Evolutionary conservation across 139 green algal species (phyloP), one percentile per base, ranked within the genome.

Genomic region (Ettlia oleoabundans): DNA sequence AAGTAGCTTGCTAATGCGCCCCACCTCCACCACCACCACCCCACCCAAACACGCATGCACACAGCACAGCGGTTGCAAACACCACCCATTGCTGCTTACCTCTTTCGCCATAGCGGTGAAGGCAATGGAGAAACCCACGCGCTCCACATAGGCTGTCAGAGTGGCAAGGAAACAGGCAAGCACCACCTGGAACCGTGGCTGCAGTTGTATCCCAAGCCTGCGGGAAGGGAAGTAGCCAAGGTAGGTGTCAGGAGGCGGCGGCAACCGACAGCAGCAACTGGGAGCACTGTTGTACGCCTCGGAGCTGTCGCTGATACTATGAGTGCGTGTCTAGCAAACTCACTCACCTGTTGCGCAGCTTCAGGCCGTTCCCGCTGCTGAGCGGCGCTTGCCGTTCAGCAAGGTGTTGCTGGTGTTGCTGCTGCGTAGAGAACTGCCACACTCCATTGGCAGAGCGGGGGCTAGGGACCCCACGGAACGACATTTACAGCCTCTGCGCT

Each of bases 41-140:
- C n/a, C n/a, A n/a, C n/a, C n/a, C n/a, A n/a, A n/a, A n/a, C n/a
- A n/a, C n/a, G n/a, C n/a, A n/a, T n/a, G n/a, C n/a, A n/a, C n/a
- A n/a, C n/a, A n/a, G n/a, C n/a, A n/a, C n/a, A n/a, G n/a, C n/a
- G n/a, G n/a, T n/a, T n/a, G n/a, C n/a, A n/a, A n/a, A n/a, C n/a
- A n/a, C n/a, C n/a, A n/a, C n/a, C n/a, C n/a, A n/a, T n/a, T n/a
- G 47, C 47, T 24, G 47, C 15, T 58, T 15, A 86, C 91, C 47
- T 89, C 67, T 51, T 94, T 93, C 0, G 96, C 95, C 83, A 96
- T 91, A 1, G 87, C 85, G 0, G 96, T 99, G 91, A 95, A 99
- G 2, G 95, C 94, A 47, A 99, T 96, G 30, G 93, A 96, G 90
- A 99, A 99, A 38, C 96, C 97, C 3, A 96, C 92, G 3, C 97